Evolutionary conservation across 139 green algal genomes (phyloP).

Genomic region (Picochlorum sp.): DNA sequence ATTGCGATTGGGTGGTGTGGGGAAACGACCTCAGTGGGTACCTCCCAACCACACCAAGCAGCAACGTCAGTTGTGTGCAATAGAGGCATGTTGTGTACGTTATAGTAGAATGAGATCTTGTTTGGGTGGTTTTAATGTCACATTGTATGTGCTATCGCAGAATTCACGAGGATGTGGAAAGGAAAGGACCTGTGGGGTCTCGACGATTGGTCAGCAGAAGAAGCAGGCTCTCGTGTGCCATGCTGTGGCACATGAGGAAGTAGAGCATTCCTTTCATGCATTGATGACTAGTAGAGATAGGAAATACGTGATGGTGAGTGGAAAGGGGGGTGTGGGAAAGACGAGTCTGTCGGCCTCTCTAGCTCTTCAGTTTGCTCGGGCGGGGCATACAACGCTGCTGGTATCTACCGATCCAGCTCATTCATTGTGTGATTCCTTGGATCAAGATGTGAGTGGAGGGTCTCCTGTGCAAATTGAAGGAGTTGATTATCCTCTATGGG

Average conservation of each 20-base stretch:
- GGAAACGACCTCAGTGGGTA: too few relatives aligned
- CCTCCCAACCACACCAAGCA: too few relatives aligned
- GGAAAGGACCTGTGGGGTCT: too few relatives aligned
- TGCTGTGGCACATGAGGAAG: background rate
- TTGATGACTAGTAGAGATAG: slow-evolving; percentile 47
- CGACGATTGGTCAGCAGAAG: too few relatives aligned
- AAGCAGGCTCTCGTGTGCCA: too few relatives aligned
- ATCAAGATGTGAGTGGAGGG: slow-evolving; percentile 86
- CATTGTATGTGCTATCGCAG: too few relatives aligned
- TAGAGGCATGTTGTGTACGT: too few relatives aligned
- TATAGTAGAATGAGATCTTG: too few relatives aligned
- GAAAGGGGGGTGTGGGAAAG: slow-evolving; percentile 96
- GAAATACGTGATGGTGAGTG: slow-evolving; percentile 87
- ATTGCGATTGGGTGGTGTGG: too few relatives aligned
- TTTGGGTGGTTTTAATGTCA: too few relatives aligned
- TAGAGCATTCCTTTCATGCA: slow-evolving; percentile 45
- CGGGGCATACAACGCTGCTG: slow-evolving; percentile 83
- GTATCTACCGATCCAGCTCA: slow-evolving; percentile 97
- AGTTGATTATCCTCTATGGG: slow-evolving; percentile 84
- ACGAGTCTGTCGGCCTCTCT: slow-evolving; percentile 84
- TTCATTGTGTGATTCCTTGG: slow-evolving; percentile 89
- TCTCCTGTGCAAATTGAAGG: slow-evolving; percentile 79
- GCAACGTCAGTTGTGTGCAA: too few relatives aligned
- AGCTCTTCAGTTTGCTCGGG: slow-evolving; percentile 74
- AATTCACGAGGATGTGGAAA: too few relatives aligned